Evolutionary conservation across 163 green algal genomes (phyloP).

Genomic region (Chlamydomonas reinhardtii): DNA sequence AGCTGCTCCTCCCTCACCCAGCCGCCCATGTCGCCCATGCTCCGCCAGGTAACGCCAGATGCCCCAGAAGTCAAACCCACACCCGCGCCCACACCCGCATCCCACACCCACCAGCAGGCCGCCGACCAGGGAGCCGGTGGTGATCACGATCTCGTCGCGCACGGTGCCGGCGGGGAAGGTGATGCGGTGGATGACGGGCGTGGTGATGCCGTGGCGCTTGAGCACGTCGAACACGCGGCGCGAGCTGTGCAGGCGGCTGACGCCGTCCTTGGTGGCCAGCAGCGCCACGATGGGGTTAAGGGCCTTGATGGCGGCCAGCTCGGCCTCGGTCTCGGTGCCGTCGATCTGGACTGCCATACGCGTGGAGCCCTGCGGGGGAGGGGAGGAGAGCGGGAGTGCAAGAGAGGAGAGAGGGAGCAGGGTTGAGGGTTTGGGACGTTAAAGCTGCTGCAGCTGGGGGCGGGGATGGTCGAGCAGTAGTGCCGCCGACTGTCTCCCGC

Average conservation of each 20-base stretch:
- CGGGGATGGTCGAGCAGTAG: too few relatives aligned
- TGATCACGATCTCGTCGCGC: conserved; percentile 90
- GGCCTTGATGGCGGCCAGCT: conserved; percentile 78
- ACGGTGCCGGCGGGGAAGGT: conserved; percentile 71
- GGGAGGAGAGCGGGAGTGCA: neutral
- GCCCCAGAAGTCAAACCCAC: too few relatives aligned
- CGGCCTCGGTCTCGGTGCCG: conserved; percentile 89
- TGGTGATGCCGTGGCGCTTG: conserved; percentile 66
- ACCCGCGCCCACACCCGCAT: neutral
- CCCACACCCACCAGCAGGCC: conserved; percentile 82
- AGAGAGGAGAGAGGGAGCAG: neutral
- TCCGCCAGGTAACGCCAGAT: too few relatives aligned
- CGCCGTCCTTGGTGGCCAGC: conserved; percentile 73
- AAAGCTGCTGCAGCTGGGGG: too few relatives aligned
- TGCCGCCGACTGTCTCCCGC: too few relatives aligned
- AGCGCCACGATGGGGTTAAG: conserved; percentile 70
- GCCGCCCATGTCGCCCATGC: too few relatives aligned
- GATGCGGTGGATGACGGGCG: conserved; percentile 95
- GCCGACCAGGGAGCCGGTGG: conserved; percentile 83
- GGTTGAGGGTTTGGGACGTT: too few relatives aligned
- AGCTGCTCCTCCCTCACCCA: too few relatives aligned
- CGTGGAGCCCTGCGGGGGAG: conserved; percentile 64
- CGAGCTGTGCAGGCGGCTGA: conserved; percentile 86
- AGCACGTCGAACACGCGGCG: conserved; percentile 93
- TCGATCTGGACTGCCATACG: conserved; percentile 87